Percentiles rank a stretch among this genome's conserved stretches.
Evolutionary conservation across 108 stramenopile genomes (phyloP).

Genomic region (Hondaea fermentalgiana): DNA sequence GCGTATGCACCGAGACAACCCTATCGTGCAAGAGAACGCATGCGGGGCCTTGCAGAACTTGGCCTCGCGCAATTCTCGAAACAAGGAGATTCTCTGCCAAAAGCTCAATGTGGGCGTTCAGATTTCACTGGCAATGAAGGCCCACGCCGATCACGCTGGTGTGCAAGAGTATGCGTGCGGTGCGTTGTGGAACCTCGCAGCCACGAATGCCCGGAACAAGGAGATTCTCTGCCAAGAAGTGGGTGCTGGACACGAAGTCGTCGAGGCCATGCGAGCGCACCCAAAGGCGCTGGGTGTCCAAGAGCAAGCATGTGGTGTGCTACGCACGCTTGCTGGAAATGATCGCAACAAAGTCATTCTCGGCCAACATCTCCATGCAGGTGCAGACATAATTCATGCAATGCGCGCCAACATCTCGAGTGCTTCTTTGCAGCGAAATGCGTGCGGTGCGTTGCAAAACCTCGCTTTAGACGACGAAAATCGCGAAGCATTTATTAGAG

Average conservation of each 20-base stretch:
- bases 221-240: background rate
- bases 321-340: background rate
- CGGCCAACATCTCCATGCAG: too few species aligned
- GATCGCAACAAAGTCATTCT: too few species aligned
- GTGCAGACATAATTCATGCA: too few species aligned
- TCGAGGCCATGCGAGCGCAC: background rate
- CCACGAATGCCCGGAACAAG: background rate
- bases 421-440: too few species aligned
- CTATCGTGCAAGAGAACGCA: background rate
- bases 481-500: too few species aligned
- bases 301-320: background rate
- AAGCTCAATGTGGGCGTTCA: background rate
- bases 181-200: background rate
- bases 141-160: background rate
- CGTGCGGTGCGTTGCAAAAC: too few species aligned
- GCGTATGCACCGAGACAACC: background rate
- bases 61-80: background rate
- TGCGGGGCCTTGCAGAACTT: background rate
- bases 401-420: too few species aligned
- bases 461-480: too few species aligned
- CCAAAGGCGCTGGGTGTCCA: background rate
- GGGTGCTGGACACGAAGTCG: background rate
- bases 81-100: background rate
- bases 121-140: background rate
- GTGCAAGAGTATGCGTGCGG: background rate